A percentile compares a stretch with the other conserved stretches of the same genome.
Conservation (phyloP, 306 rosid genomes). For the Myrica gale region DNA sequence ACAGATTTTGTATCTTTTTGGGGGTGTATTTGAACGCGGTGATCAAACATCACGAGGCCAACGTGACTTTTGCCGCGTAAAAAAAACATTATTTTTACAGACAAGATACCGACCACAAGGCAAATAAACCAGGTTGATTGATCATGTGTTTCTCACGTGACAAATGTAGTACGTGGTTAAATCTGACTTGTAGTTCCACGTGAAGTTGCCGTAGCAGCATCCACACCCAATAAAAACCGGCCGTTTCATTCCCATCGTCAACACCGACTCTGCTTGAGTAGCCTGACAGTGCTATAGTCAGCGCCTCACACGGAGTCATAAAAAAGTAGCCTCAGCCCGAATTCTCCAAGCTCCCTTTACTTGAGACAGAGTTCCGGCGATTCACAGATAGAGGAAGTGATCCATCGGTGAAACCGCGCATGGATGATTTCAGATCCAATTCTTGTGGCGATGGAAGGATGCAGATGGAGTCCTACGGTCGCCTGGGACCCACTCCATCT, state of each 20-base stretch:
- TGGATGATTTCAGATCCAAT: conserved; percentile 77
- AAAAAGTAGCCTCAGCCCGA: background rate
- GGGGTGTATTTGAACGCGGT: too few relatives aligned
- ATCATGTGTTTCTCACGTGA: background rate
- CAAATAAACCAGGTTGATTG: background rate
- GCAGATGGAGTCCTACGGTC: conserved; percentile 56
- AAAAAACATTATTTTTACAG: too few relatives aligned
- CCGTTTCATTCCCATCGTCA: background rate
- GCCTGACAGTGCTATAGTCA: conserved; percentile 23
- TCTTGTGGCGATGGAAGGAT: conserved; percentile 64
- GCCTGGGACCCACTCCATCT: conserved; percentile 22
- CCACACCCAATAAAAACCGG: background rate
- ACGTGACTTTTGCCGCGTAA: too few relatives aligned
- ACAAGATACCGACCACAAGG: too few relatives aligned
- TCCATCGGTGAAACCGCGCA: background rate
- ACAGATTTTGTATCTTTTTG: too few relatives aligned
- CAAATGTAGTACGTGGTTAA: background rate
- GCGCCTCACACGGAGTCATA: conserved; percentile 18
- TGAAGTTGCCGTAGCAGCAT: too few relatives aligned
- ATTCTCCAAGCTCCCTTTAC: background rate
- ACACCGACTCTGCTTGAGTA: conserved; percentile 7
- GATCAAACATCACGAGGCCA: too few relatives aligned
- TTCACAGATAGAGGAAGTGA: background rate
- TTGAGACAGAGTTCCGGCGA: conserved; percentile 1
- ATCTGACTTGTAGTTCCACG: background rate